Evolutionary conservation across 176 grass and related monocot genomes (phyloP), one percentile per base, ranked within the genome.

Genomic region (Raddia guianensis): DNA sequence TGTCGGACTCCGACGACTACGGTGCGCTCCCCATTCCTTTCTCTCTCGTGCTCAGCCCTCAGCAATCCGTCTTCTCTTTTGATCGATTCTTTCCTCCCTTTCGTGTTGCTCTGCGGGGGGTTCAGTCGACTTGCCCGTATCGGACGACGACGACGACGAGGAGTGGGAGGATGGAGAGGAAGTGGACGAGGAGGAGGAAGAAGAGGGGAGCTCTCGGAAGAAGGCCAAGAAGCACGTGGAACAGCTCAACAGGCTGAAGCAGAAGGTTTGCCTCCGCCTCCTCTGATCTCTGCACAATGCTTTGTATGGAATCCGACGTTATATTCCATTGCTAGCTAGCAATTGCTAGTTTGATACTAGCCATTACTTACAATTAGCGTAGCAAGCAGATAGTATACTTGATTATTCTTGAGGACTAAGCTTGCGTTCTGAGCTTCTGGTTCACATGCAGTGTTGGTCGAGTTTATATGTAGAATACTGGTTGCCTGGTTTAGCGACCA

Each of bases 1-100:
- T 97, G 93, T 87, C 88, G n/a, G 93, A 91, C 76, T 71, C 83
- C 77, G 88, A 93, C 49, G 84, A 86, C 43, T 89, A 80, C 85
- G 88, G 91, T 91, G 51, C 32, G 73, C 56, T 35, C 58, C 18
- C 21, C 58, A n/a, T 2, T 11, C 43, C 2, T 82, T 77, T 20
- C 7, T 37, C 7, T 73, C 50, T 46, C 7, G 14, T 44, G 3
- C 5, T 9, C 5, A 5, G 5, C 1, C 48, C 42, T 69, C 9
- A 8, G 16, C 47, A 58, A 19, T 14, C 12, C 34, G 6, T 9
- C 32, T 74, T 61, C 7, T 18, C 27, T 59, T 79, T 81, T 49
- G 20, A 79, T 51, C 10, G 56, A 63, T 70, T 68, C 46, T 20
- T 63, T 50, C 19, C 80, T 85, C 32, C 32, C 14, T 68, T 90